Percentiles rank a stretch among this genome's conserved stretches.
Conservation (phyloP, 331 rosid genomes). For the Stylosanthes scabra region DNA sequence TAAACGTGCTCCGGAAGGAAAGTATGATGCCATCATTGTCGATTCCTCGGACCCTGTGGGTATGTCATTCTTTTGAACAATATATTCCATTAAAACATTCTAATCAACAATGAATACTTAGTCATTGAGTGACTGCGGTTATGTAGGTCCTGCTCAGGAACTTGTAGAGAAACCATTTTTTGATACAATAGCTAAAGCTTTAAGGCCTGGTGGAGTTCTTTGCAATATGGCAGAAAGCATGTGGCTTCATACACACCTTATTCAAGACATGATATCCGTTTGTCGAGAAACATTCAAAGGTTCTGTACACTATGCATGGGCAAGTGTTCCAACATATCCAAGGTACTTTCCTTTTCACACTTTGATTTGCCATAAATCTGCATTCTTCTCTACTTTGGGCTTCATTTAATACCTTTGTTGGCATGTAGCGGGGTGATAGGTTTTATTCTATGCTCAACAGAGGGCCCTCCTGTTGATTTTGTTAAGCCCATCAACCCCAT, state of each 20-base stretch:
- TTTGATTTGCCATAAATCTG: slow-evolving; percentile 8
- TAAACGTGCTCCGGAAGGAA: slow-evolving; percentile 66
- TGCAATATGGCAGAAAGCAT: slow-evolving; percentile 99
- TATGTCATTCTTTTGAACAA: slow-evolving; percentile 42
- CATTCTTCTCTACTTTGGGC: not conserved
- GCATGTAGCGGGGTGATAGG: slow-evolving; percentile 90
- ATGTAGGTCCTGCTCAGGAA: slow-evolving; percentile 94
- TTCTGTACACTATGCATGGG: slow-evolving; percentile 92
- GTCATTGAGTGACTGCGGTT: slow-evolving; percentile 25
- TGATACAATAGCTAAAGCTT: slow-evolving; percentile 81
- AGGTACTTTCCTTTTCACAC: slow-evolving; percentile 51
- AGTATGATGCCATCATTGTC: slow-evolving; percentile 89
- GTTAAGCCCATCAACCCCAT: slow-evolving; percentile 83
- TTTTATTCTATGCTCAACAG: slow-evolving; percentile 82
- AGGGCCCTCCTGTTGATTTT: slow-evolving; percentile 90
- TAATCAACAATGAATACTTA: slow-evolving; percentile 7
- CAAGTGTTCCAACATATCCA: slow-evolving; percentile 96
- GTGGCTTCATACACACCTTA: slow-evolving; percentile 99
- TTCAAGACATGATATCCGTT: slow-evolving; percentile 78
- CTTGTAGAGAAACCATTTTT: slow-evolving; percentile 97
- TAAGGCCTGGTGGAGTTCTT: slow-evolving; percentile 94
- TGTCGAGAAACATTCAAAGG: slow-evolving; percentile 83
- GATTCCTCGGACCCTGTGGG: slow-evolving; percentile 99
- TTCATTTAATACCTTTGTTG: slow-evolving; percentile 8
- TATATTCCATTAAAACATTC: not conserved